These are phyloP conservation scores for Jacaranda mimosifolia DNA, from an alignment of 257 asterid genomes.

Conservation along the genomic window DNA sequence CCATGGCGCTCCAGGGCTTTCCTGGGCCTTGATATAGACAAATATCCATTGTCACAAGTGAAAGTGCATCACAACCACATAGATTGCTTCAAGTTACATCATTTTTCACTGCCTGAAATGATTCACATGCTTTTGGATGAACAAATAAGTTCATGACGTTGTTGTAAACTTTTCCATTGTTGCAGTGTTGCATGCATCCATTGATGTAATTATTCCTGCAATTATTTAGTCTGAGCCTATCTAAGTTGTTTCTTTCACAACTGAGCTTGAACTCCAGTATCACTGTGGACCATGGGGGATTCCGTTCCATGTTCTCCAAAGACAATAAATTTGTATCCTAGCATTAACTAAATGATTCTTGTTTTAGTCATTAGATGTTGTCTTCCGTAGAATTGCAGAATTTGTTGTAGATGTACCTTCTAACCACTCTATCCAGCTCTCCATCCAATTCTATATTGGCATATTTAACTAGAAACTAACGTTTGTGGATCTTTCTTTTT, in stretches of 20 bases:
- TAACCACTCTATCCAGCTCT: slow-evolving; percentile 6
- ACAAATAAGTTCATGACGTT: slow-evolving; percentile 18
- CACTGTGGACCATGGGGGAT: not conserved
- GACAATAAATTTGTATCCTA: not conserved
- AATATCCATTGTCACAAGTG: not conserved
- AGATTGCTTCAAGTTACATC: slow-evolving; percentile 17
- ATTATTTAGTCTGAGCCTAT: not conserved
- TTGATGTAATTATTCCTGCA: slow-evolving; percentile 8
- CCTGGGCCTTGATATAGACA: slow-evolving; percentile 23
- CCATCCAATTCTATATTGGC: slow-evolving; percentile 27
- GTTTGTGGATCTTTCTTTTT: slow-evolving; percentile 30
- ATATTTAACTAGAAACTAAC: slow-evolving; percentile 39
- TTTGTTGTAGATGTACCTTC: slow-evolving; percentile 21
- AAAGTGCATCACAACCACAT: slow-evolving; percentile 26
- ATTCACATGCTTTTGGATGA: slow-evolving; percentile 23
- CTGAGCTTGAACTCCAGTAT: slow-evolving; percentile 17
- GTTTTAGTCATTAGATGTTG: slow-evolving; percentile 19
- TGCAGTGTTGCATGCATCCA: slow-evolving; percentile 10
- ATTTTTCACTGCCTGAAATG: slow-evolving; percentile 22
- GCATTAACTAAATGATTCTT: not conserved
- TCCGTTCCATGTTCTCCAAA: not conserved
- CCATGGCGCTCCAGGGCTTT: slow-evolving; percentile 10
- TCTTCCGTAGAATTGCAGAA: slow-evolving; percentile 14
- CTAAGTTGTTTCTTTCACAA: slow-evolving; percentile 14
- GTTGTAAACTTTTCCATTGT: slow-evolving; percentile 6